Evolutionary conservation across 2,329 filamentous ascomycete species (phyloP).

Genomic region (Xylaria multiplex): DNA sequence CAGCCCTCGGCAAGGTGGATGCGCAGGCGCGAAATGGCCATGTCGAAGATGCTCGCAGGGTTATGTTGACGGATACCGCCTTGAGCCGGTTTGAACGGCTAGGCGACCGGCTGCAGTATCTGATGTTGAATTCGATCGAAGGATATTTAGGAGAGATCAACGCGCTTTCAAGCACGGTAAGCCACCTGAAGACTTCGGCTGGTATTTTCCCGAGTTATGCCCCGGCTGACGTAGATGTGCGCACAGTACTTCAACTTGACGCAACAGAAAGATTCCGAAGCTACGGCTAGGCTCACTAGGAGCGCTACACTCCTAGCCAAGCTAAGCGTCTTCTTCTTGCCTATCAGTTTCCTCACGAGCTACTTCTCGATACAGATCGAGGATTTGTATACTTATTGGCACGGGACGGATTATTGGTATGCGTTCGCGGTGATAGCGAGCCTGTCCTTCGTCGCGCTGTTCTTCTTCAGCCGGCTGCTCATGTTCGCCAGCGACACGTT

Average conservation of each 20-base stretch:
- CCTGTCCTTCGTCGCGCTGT: constrained; percentile 66
- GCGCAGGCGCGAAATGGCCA: constrained; percentile 20
- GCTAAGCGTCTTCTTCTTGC: constrained; percentile 78
- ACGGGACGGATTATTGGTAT: constrained; percentile 72
- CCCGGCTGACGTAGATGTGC: constrained; percentile 11
- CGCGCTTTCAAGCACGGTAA: constrained; percentile 73
- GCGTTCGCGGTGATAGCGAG: constrained; percentile 71
- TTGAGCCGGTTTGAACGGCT: constrained; percentile 68
- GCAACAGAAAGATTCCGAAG: constrained; percentile 77
- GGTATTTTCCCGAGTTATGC: not conserved
- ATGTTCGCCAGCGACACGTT: constrained; percentile 58
- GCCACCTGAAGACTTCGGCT: constrained; percentile 35
- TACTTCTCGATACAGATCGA: constrained; percentile 77
- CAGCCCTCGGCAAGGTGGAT: constrained; percentile 51
- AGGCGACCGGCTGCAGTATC: constrained; percentile 66
- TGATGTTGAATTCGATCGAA: constrained; percentile 70
- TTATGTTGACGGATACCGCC: constrained; percentile 57
- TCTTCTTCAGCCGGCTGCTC: constrained; percentile 61
- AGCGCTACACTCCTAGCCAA: constrained; percentile 79
- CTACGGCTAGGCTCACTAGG: constrained; percentile 75
- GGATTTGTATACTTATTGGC: constrained; percentile 66
- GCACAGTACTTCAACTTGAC: constrained; percentile 79
- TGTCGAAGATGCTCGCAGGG: constrained; percentile 35
- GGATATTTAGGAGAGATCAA: constrained; percentile 76
- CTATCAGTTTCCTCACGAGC: constrained; percentile 77